Evolutionary conservation across 148 eudicot species (phyloP).

Genomic region (Rhododendron kiyosumense): DNA sequence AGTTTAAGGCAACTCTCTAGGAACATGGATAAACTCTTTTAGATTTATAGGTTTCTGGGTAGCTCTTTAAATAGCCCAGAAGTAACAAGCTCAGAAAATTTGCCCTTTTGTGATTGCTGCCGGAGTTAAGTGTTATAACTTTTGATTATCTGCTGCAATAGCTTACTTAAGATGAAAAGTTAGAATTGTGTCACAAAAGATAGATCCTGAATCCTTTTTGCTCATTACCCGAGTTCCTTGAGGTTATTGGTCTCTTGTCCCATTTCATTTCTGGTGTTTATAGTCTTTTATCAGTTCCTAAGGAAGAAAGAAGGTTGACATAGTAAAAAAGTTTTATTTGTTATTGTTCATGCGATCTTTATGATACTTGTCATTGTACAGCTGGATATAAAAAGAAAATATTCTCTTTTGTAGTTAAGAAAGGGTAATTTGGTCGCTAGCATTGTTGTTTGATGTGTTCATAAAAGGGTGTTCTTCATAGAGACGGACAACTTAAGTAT

Average conservation of each 20-base stretch:
- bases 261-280: not conserved
- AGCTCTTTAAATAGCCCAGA: not conserved
- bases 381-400: not conserved
- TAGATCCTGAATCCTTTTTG: not conserved
- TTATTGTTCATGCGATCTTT: not conserved
- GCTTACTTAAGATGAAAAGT: not conserved
- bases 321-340: not conserved
- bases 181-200: not conserved
- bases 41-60: not conserved
- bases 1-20: not conserved
- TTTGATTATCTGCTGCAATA: not conserved
- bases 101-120: not conserved
- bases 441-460: not conserved
- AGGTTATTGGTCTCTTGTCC: not conserved
- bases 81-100: not conserved
- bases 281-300: not conserved
- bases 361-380: not conserved
- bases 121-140: not conserved
- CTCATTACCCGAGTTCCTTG: not conserved
- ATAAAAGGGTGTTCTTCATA: not conserved
- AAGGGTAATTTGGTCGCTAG: not conserved
- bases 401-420: not conserved
- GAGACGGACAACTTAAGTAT: too few species aligned
- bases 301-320: not conserved
- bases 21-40: not conserved